Conservation (phyloP, 306 rosid genomes). For the Vigna trinervia region DNA sequence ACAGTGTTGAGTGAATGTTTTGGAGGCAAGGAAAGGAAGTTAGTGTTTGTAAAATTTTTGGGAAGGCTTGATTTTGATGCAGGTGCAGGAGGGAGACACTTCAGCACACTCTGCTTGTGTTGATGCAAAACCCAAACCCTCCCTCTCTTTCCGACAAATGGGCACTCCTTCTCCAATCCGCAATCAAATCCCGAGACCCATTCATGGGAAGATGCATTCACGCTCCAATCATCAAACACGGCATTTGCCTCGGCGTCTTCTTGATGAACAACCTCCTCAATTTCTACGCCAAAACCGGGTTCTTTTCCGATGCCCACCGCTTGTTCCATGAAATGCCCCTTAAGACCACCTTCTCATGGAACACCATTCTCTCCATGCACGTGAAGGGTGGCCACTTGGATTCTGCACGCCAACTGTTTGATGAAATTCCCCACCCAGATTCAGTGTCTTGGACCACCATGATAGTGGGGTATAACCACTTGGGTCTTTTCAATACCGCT, state of each 20-base stretch:
- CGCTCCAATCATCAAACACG: constrained; percentile 70
- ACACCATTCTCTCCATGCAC: constrained; percentile 70
- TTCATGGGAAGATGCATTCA: constrained; percentile 64
- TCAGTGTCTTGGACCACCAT: constrained; percentile 88
- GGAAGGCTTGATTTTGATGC: not conserved
- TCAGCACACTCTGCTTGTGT: constrained; percentile 11
- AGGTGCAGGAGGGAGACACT: not conserved
- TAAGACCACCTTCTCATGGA: constrained; percentile 69
- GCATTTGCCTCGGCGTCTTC: constrained; percentile 66
- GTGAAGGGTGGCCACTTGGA: constrained; percentile 72
- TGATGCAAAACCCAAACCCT: constrained; percentile 52
- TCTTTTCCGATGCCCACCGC: constrained; percentile 55
- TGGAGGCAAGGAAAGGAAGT: too few species aligned
- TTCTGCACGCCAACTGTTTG: constrained; percentile 55
- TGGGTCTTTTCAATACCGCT: constrained; percentile 59
- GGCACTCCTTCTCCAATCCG: constrained; percentile 64
- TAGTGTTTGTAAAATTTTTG: too few species aligned
- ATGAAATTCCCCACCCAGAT: constrained; percentile 75
- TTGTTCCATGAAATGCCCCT: constrained; percentile 77
- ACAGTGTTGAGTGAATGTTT: too few species aligned
- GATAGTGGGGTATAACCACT: constrained; percentile 74
- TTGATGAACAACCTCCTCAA: constrained; percentile 75
- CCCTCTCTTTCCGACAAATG: constrained; percentile 52
- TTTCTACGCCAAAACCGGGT: constrained; percentile 61
- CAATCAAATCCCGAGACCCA: constrained; percentile 59